These are phyloP conservation scores for Juncus inflexus DNA, from an alignment of 176 grass and related monocot species.

Conservation along the genomic window DNA sequence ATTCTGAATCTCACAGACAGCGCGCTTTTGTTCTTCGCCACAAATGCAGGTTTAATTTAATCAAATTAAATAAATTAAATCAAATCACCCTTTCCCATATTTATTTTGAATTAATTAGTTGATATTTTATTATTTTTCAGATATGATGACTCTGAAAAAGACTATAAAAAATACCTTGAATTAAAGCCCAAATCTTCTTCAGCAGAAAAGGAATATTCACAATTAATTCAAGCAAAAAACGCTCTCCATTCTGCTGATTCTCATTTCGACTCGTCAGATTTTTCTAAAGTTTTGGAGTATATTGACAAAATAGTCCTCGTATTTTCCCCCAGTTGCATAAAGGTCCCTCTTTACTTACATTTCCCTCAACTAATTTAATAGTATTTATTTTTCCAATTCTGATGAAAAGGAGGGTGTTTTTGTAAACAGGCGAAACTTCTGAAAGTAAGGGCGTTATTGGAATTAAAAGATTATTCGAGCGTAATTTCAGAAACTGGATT, in stretches of 20 bases:
- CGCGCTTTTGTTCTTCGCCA: slow-evolving; percentile 59
- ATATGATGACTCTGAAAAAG: slow-evolving; percentile 53
- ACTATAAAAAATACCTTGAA: slow-evolving; percentile 75
- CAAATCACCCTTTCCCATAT: background rate
- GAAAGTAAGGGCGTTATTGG: slow-evolving; percentile 69
- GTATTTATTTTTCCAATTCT: slow-evolving; percentile 5
- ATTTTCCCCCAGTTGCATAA: slow-evolving; percentile 81
- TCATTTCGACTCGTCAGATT: slow-evolving; percentile 69
- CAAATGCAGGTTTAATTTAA: slow-evolving; percentile 60
- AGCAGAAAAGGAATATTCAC: slow-evolving; percentile 81
- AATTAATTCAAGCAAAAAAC: slow-evolving; percentile 67
- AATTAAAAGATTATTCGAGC: slow-evolving; percentile 76
- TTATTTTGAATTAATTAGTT: slow-evolving; percentile 5
- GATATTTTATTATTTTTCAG: slow-evolving; percentile 28
- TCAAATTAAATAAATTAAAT: background rate
- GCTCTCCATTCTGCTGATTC: slow-evolving; percentile 63
- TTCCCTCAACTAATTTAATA: slow-evolving; percentile 12
- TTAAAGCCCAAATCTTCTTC: slow-evolving; percentile 49
- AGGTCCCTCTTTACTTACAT: slow-evolving; percentile 40
- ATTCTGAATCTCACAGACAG: slow-evolving; percentile 77
- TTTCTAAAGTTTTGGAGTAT: slow-evolving; percentile 82
- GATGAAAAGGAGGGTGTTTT: slow-evolving; percentile 5
- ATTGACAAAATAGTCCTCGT: slow-evolving; percentile 87
- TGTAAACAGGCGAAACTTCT: slow-evolving; percentile 85
- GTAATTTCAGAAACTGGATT: slow-evolving; percentile 83